Evolutionary conservation across 1,284 basidiomycete genomes (phyloP).

Genomic region (Stereum hirsutum): DNA sequence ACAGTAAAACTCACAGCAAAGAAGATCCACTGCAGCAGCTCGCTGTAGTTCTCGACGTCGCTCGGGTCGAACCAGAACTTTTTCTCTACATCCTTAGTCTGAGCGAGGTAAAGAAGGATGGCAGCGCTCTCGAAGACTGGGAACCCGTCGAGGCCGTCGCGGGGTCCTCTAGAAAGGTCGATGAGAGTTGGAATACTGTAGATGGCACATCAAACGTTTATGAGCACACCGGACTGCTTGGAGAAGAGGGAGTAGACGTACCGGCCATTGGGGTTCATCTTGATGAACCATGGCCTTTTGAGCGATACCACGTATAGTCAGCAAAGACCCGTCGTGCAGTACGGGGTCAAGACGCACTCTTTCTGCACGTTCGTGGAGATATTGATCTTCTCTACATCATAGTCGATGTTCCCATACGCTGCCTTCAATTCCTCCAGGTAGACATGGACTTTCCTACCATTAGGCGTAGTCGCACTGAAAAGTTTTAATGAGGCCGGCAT

Average conservation of each 20-base stretch:
- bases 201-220: too few relatives aligned
- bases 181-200: slow-evolving; percentile 43
- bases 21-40: slow-evolving; percentile 77
- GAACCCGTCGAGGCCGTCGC: slow-evolving; percentile 30
- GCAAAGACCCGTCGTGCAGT: too few relatives aligned
- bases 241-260: too few relatives aligned
- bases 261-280: slow-evolving; percentile 54
- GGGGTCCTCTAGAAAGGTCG: slow-evolving; percentile 26
- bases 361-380: slow-evolving; percentile 38
- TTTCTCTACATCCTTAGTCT: slow-evolving; percentile 37
- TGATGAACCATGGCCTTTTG: slow-evolving; percentile 35
- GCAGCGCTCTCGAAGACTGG: slow-evolving; percentile 43
- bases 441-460: slow-evolving; percentile 21
- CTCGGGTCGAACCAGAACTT: slow-evolving; percentile 37
- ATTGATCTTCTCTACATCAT: slow-evolving; percentile 27
- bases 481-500: too few relatives aligned
- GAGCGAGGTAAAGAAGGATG: slow-evolving; percentile 44
- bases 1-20: slow-evolving; percentile 41
- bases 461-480: slow-evolving; percentile 10
- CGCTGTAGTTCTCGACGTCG: slow-evolving; percentile 32
- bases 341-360: too few relatives aligned
- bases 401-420: slow-evolving; percentile 31
- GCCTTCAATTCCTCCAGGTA: slow-evolving; percentile 36
- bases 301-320: too few relatives aligned
- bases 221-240: too few relatives aligned